Base-by-base conservation (phyloP, 2,329 filamentous ascomycete species). In the Cladosporium oxysporum region DNA sequence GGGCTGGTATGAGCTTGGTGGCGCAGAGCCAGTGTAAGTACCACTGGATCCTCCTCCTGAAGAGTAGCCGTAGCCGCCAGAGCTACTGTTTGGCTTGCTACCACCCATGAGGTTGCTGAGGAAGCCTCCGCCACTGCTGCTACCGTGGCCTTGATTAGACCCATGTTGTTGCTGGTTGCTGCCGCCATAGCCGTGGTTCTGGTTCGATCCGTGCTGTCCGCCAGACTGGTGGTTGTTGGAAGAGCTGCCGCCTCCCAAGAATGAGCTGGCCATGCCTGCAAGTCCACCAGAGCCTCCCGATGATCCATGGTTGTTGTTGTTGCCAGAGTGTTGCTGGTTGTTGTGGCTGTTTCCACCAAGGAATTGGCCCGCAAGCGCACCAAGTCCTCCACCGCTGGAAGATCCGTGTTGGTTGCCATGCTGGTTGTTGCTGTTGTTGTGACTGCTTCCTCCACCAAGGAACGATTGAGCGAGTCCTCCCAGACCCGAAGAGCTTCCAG, bases 11-110 rank as follows among this genome's bases (percentile, higher is more conserved):
- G 74, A 72, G 14, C 72, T 66, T 21, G 77, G 71, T 14, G 78
- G 78, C 41, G 76, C 77, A 29, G 74, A 70, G 28, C 77, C 78
- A 28, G 70, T 72, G 66, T 79, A 79, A 58, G 75, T 75, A 28
- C 76, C 75, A 18, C 70, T 68, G 35, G 70, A 70, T 18, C 68
- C 69, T 49, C 72, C 75, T 23, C 60, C 49, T 49, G 73, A 73
- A 16, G 75, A 75, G 66, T 79, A 79, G 21, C 77, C 78, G 64
- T 79, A 79, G 58, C 47, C 49, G 8, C 58, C 47, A 21, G 59
- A 64, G 21, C 31, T n/a, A 11, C 10, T 57, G 29, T 60, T 44
- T 2, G 26, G 59, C 47, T 67, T 64, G 35, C 69, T 44, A 14
- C 71, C 67, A 23, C 71, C 71, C 21, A 68, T 70, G n/a, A 73